Evolutionary conservation across 345 rosid genomes (phyloP), one percentile per base, ranked within the genome.

Genomic region (Xanthoceras sorbifolium): DNA sequence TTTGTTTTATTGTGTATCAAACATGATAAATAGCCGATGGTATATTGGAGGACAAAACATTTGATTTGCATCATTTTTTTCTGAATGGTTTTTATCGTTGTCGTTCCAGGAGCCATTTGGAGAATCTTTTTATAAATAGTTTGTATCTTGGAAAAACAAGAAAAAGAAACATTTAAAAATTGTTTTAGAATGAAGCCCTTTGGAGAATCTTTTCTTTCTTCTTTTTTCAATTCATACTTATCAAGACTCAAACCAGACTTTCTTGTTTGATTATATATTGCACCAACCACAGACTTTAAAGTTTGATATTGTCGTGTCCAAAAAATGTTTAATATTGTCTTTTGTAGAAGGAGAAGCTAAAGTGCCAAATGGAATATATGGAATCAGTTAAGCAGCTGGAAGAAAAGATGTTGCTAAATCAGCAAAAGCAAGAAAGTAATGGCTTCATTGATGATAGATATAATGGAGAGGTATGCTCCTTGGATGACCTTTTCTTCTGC

Each of bases 371-470:
- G 95, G 98, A 90, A 76, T 92, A 89, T 76, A 87, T 90, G 93
- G 97, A 92, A 72, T 92, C 99, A 62, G 87, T 97, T 74, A 94
- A 88, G 87, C 90, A 90, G 86, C 91, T 94, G 66, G 99, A 97
- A 79, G 97, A 94, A 79, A 92, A 92, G 85, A 82, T 92, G 91
- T 79, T 81, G 74, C 77, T 86, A 64, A 92, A 83, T 85, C 92
- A 91, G 83, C 85, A 10, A 85, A 90, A 84, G 85, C 88, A 81
- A 77, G 86, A 71, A 62, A 80, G 72, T 74, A 75, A 79, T 86
- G 85, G 86, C 77, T 81, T 77, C 74, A 80, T 78, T 26, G 83
- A 85, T 68, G 85, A 78, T 79, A 76, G 79, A 82, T 82, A 79
- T 59, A 73, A 66, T 70, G 86, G 86, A 76, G 90, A 90, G 96